Percentiles rank a stretch among this genome's conserved stretches.
Evolutionary conservation across 208 protist genomes (phyloP).

Genomic region (Wallacemonas sp.): DNA sequence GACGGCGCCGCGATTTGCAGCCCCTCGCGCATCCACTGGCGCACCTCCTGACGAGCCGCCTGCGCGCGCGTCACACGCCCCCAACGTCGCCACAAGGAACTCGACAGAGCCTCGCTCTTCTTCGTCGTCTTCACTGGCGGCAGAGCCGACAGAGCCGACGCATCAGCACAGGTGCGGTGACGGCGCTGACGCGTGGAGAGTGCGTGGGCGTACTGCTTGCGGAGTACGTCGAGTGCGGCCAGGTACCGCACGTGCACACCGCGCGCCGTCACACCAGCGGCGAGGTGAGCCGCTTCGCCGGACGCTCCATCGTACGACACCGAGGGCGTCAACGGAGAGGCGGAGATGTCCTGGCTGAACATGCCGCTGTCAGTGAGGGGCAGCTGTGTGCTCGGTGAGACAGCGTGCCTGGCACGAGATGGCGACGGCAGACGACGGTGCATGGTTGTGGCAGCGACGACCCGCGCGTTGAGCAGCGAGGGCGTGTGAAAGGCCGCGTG

Average conservation of each 20-base stretch:
- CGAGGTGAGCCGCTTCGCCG: no score
- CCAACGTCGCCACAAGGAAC: background rate
- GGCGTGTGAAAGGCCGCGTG: background rate
- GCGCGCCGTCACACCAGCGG: background rate
- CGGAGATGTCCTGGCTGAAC: no score
- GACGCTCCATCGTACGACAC: no score
- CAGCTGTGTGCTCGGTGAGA: background rate
- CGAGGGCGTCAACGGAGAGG: no score
- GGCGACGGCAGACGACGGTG: no score
- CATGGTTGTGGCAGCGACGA: background rate
- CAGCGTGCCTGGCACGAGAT: background rate
- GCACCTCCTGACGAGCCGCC: constrained; percentile 19
- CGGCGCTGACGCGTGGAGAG: background rate
- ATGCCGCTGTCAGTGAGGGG: background rate
- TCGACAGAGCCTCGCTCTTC: no score
- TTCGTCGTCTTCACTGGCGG: background rate
- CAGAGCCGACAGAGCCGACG: no score
- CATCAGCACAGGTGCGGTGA: background rate
- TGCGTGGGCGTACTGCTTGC: background rate
- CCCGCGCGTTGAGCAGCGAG: background rate
- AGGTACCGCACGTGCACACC: background rate
- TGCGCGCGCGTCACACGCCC: background rate
- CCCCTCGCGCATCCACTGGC: constrained; percentile 38
- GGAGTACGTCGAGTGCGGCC: background rate
- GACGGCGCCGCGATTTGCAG: constrained; percentile 42